Base-by-base conservation (phyloP, 2,329 filamentous ascomycete species). In the Fusarium tanahbumbuense region DNA sequence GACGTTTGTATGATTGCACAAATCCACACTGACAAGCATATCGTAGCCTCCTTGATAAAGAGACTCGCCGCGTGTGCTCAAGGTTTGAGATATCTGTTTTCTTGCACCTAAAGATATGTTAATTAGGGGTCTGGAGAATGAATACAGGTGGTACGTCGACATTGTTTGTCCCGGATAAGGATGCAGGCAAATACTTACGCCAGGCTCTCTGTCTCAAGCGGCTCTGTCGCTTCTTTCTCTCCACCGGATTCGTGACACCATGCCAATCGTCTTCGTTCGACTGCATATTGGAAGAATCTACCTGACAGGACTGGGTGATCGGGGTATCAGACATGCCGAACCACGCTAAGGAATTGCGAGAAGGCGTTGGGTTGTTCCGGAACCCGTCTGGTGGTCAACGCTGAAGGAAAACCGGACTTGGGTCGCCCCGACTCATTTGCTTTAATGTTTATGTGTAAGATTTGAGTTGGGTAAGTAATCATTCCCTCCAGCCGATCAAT, bases 201-300 rank as follows among this genome's bases (percentile, higher is more conserved):
- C 49, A 53, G 22, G 49, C 49, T 41, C 49, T 53, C 34, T 53
- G 49, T 16, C 49, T 34, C 7, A 53, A 28, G 18, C 49, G 49
- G 5, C 6, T 28, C n/a, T 53, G 49, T 41, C 23, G 22, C 34
- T 28, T 53, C 18, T 28, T 53, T 18, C 49, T 53, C 18, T 53
- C 49, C 8, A 2, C n/a, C 1, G n/a, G 49, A n/a, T 53, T 2
- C 8, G 25, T 28, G 2, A 53, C 5, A 15, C 49, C 49, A 15
- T 15, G 23, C 49, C 49, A 53, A 28, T 53, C 25, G 12, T 53
- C 34, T 6, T 28, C 16, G 13, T 9, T 11, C 13, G n/a, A 20
- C 16, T 13, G 6, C 13, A 53, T 41, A 4, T 28, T 15, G 12
- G 18, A 53, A 6, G 22, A 2, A 13, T n/a, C 4, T 5, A 28